Evolutionary conservation across 2,329 filamentous ascomycete genomes (phyloP).

Genomic region (Venturiaceae sp.): DNA sequence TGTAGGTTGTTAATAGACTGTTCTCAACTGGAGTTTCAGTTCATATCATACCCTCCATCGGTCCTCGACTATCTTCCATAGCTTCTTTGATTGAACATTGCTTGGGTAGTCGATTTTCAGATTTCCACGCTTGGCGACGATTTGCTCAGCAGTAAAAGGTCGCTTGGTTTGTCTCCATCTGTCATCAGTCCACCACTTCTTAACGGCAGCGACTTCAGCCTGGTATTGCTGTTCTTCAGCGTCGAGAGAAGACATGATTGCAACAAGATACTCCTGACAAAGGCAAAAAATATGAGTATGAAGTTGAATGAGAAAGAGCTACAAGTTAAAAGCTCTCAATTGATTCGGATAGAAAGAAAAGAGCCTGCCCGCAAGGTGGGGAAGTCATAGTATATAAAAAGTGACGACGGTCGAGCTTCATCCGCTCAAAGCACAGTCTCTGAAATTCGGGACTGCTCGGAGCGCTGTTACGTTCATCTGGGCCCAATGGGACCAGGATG

Average conservation of each 20-base stretch:
- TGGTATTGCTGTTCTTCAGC: slow-evolving; percentile 67
- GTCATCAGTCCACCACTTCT: slow-evolving; percentile 88
- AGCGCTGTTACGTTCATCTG: neutral
- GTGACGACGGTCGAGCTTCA: slow-evolving; percentile 2
- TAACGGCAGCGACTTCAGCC: slow-evolving; percentile 76
- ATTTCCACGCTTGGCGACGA: slow-evolving; percentile 88
- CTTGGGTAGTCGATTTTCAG: slow-evolving; percentile 87
- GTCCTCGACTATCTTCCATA: slow-evolving; percentile 81
- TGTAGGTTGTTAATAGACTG: slow-evolving; percentile 25
- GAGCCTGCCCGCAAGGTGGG: neutral
- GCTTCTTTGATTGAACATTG: slow-evolving; percentile 83
- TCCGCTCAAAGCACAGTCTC: neutral
- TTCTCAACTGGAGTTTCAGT: neutral
- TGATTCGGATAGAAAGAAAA: neutral
- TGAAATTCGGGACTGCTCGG: neutral
- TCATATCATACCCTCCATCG: slow-evolving; percentile 62
- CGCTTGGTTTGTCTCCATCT: slow-evolving; percentile 90
- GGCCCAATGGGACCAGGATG: neutral
- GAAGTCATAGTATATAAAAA: slow-evolving; percentile 2
- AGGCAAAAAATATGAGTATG: neutral
- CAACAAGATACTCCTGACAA: neutral
- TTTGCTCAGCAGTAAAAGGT: slow-evolving; percentile 92
- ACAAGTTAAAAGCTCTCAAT: neutral
- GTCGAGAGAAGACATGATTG: slow-evolving; percentile 36
- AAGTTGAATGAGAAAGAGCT: neutral